These are phyloP conservation scores for Selaginella moellendorffii DNA, from an alignment of 75 land plant species.

Conservation along the genomic window DNA sequence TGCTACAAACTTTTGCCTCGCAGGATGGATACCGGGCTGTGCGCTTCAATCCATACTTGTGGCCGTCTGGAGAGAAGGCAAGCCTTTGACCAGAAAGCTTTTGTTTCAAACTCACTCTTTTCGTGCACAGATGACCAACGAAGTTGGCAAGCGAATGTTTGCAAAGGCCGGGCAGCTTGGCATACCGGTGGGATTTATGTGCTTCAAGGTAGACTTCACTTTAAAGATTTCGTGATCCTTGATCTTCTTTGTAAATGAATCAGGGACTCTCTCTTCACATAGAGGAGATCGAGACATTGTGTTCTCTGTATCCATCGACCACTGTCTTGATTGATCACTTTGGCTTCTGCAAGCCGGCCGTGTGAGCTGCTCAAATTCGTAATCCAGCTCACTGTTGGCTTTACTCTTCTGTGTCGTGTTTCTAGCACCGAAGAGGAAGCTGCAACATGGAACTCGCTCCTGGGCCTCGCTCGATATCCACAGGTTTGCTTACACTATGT, in stretches of 20 bases:
- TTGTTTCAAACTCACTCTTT: neutral
- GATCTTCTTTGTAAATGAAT: neutral
- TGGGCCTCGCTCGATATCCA: slow-evolving; percentile 55
- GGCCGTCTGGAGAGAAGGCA: slow-evolving; percentile 78
- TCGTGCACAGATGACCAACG: slow-evolving; percentile 83
- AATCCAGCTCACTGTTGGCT: neutral
- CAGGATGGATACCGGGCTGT: slow-evolving; percentile 81
- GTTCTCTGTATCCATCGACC: slow-evolving; percentile 51
- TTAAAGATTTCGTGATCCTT: neutral
- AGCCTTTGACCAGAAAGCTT: neutral
- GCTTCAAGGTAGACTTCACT: slow-evolving; percentile 53
- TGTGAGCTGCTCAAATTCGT: slow-evolving; percentile 35
- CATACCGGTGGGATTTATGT: slow-evolving; percentile 82
- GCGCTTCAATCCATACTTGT: slow-evolving; percentile 84
- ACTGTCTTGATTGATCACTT: slow-evolving; percentile 73
- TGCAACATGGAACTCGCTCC: slow-evolving; percentile 30
- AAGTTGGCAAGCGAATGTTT: slow-evolving; percentile 67
- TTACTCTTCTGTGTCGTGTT: neutral
- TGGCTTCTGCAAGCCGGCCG: slow-evolving; percentile 79
- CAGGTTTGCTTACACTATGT: slow-evolving; percentile 28
- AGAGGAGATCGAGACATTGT: slow-evolving; percentile 62
- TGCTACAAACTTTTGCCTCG: neutral
- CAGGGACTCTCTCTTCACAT: slow-evolving; percentile 77
- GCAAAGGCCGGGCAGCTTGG: slow-evolving; percentile 83
- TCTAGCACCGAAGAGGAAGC: slow-evolving; percentile 47